These are phyloP conservation scores for Cladobotryum protrusum DNA, from an alignment of 2,329 filamentous ascomycete species.

Conservation along the genomic window DNA sequence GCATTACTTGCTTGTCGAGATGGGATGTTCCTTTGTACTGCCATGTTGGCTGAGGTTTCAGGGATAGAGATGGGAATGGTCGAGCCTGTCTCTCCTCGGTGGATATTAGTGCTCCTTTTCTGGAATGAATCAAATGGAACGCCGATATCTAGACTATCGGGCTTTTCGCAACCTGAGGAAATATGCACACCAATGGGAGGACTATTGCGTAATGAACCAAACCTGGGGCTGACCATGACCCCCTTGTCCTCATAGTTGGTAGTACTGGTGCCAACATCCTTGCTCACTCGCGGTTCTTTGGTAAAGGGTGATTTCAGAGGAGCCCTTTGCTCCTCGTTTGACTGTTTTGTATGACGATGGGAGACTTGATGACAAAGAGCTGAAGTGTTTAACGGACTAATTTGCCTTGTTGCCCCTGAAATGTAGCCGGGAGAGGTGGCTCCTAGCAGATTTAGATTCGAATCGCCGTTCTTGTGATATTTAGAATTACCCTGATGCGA, in stretches of 20 bases:
- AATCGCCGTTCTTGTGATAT: background rate
- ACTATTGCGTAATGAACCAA: background rate
- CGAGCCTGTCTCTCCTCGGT: too few relatives aligned
- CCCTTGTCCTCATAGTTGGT: constrained; percentile 17
- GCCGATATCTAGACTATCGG: background rate
- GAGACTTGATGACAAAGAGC: too few relatives aligned
- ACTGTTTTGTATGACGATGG: background rate
- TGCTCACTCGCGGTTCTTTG: background rate
- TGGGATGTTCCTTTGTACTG: too few relatives aligned
- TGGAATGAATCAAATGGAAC: background rate
- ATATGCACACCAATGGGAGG: background rate
- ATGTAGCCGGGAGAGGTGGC: too few relatives aligned
- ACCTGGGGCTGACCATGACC: constrained; percentile 13
- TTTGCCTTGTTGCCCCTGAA: too few relatives aligned
- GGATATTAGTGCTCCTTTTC: background rate
- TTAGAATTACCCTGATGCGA: background rate
- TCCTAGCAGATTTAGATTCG: too few relatives aligned
- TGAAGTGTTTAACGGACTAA: too few relatives aligned
- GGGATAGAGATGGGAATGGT: too few relatives aligned
- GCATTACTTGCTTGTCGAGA: too few relatives aligned
- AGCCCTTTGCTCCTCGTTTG: background rate
- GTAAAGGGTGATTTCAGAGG: background rate
- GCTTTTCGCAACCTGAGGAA: background rate
- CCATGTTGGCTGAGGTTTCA: too few relatives aligned
- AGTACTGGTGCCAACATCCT: background rate